Conservation (phyloP, 768 basidiomycete species). For the Phylloporus sp. region DNA sequence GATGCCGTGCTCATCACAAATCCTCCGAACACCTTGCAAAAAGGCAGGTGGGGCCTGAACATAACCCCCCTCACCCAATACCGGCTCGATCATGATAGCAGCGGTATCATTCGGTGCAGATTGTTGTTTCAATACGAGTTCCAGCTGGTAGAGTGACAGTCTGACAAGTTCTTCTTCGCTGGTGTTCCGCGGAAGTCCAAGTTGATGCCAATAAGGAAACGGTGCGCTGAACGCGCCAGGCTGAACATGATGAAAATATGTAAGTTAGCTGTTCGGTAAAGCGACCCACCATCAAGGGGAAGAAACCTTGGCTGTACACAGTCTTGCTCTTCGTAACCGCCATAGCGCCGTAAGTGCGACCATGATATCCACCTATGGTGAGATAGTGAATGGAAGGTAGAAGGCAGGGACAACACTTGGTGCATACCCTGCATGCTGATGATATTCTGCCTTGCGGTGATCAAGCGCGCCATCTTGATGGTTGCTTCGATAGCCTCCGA, state of each 20-base stretch:
- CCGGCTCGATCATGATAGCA: conserved; percentile 90
- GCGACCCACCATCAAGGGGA: conserved; percentile 73
- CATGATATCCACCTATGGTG: conserved; percentile 74
- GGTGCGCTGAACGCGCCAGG: conserved; percentile 79
- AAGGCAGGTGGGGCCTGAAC: conserved; percentile 82
- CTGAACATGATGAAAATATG: conserved; percentile 35
- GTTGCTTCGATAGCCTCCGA: conserved; percentile 90
- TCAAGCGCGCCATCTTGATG: conserved; percentile 77
- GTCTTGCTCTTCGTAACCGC: conserved; percentile 94
- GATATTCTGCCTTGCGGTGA: conserved; percentile 83
- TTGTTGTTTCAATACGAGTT: conserved; percentile 76
- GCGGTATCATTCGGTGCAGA: conserved; percentile 82
- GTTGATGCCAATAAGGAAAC: conserved; percentile 93
- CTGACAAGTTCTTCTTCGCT: conserved; percentile 54
- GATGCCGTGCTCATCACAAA: conserved; percentile 88
- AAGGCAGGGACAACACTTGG: not conserved
- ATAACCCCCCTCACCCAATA: conserved; percentile 95
- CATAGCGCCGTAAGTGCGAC: conserved; percentile 91
- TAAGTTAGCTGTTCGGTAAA: not conserved
- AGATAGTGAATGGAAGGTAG: not conserved
- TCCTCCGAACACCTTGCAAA: conserved; percentile 69
- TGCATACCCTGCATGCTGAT: conserved; percentile 80
- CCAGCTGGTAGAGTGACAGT: conserved; percentile 74
- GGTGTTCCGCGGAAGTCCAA: conserved; percentile 54
- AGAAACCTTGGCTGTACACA: conserved; percentile 73